These are phyloP conservation scores for Diophrys sp. DNA, from an alignment of 73 alveolate genomes.

Conservation along the genomic window DNA sequence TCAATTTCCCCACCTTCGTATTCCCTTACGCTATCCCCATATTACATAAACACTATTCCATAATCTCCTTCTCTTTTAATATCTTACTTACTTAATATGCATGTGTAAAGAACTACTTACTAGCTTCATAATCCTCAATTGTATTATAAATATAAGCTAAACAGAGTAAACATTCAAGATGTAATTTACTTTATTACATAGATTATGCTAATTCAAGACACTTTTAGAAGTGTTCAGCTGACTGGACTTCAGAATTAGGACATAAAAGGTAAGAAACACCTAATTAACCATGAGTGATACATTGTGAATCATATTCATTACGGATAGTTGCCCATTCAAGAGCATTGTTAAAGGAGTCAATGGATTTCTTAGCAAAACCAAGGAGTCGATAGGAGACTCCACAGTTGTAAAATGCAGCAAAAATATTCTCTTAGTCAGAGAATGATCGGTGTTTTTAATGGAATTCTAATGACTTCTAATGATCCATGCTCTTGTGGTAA, in stretches of 20 bases:
- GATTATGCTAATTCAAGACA: conserved; percentile 43
- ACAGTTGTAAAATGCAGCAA: conserved; percentile 94
- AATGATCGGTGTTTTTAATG: conserved; percentile 88
- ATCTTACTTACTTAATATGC: conserved; percentile 43
- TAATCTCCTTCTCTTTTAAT: conserved; percentile 45
- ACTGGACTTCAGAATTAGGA: conserved; percentile 24
- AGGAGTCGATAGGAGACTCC: conserved; percentile 90
- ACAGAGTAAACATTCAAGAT: conserved; percentile 58
- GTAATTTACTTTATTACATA: conserved; percentile 42
- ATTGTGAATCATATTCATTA: conserved; percentile 85
- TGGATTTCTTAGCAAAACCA: conserved; percentile 68
- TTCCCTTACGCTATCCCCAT: conserved; percentile 68
- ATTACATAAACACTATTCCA: conserved; percentile 66
- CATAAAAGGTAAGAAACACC: conserved; percentile 55
- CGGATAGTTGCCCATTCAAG: conserved; percentile 89
- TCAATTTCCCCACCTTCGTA: not conserved
- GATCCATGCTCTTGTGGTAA: conserved; percentile 81
- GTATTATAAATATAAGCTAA: conserved; percentile 48
- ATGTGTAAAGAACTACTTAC: conserved; percentile 39
- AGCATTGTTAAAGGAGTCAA: conserved; percentile 82
- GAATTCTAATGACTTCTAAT: conserved; percentile 87
- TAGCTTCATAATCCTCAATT: conserved; percentile 26
- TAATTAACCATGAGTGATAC: conserved; percentile 73
- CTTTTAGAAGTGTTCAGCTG: conserved; percentile 49
- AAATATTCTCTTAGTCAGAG: conserved; percentile 92